phyloP scores from a whole-genome alignment of 768 basidiomycete genomes.

The Suillus sp. region DNA sequence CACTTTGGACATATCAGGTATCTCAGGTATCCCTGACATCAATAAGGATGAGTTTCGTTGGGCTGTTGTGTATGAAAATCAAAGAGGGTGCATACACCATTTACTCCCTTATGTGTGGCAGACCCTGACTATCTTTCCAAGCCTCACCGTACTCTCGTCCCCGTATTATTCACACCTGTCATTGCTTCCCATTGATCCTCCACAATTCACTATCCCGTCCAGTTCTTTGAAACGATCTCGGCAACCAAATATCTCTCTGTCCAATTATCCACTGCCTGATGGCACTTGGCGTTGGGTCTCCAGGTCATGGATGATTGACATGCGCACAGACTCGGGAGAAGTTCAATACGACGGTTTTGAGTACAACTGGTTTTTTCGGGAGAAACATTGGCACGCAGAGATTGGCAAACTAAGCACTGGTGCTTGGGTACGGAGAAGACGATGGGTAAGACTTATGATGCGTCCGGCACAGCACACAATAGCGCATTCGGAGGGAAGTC shows the following conservation, averaged over 20 bases:
- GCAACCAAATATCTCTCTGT: constrained; percentile 58
- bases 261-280: constrained; percentile 73
- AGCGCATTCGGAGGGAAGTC: constrained; percentile 9
- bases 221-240: constrained; percentile 39
- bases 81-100: constrained; percentile 61
- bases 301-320: constrained; percentile 84
- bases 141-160: constrained; percentile 67
- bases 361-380: constrained; percentile 79
- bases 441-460: constrained; percentile 89
- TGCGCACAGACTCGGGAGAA: constrained; percentile 73
- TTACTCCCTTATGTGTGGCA: constrained; percentile 4
- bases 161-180: constrained; percentile 72
- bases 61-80: constrained; percentile 82
- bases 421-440: constrained; percentile 74
- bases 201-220: constrained; percentile 67
- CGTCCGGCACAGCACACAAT: constrained; percentile 47
- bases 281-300: constrained; percentile 84
- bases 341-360: constrained; percentile 85
- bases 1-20: constrained; percentile 29
- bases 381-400: constrained; percentile 63
- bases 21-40: constrained; percentile 27
- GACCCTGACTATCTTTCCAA: constrained; percentile 32
- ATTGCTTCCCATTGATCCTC: constrained; percentile 72
- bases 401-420: constrained; percentile 62
- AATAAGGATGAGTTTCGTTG: constrained; percentile 65